Evolutionary conservation across 306 rosid genomes (phyloP).

Genomic region (Vicia sativa): DNA sequence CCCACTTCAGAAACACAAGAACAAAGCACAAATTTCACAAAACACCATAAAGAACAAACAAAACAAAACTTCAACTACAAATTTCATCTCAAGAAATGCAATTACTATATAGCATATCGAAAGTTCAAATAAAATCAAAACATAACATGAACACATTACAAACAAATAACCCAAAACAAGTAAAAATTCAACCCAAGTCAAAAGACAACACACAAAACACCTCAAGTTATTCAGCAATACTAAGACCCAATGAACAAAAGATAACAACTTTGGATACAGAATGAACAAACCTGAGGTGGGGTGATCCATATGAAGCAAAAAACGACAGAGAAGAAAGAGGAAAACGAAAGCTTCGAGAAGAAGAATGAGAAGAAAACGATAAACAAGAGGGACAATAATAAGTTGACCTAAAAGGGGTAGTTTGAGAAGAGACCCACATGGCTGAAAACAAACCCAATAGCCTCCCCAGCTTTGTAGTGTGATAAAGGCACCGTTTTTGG

Average conservation of each 20-base stretch:
- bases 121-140: neutral
- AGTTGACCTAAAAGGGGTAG: slow-evolving; percentile 48
- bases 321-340: slow-evolving; percentile 53
- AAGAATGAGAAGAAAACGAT: slow-evolving; percentile 48
- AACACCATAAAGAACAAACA: neutral
- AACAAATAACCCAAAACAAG: slow-evolving; percentile 23
- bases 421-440: slow-evolving; percentile 66
- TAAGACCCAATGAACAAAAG: slow-evolving; percentile 15
- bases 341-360: slow-evolving; percentile 40
- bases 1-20: neutral
- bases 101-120: neutral
- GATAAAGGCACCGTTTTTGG: neutral
- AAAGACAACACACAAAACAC: neutral
- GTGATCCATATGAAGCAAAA: slow-evolving; percentile 48
- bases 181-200: slow-evolving; percentile 5
- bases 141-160: neutral
- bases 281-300: slow-evolving; percentile 50
- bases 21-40: neutral
- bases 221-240: neutral
- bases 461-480: slow-evolving; percentile 58
- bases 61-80: slow-evolving; percentile 1
- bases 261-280: neutral
- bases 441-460: slow-evolving; percentile 53
- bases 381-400: slow-evolving; percentile 62
- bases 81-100: slow-evolving; percentile 7